These are phyloP conservation scores for Triticum turgidum DNA, from an alignment of 176 grass and related monocot species.

Conservation along the genomic window DNA sequence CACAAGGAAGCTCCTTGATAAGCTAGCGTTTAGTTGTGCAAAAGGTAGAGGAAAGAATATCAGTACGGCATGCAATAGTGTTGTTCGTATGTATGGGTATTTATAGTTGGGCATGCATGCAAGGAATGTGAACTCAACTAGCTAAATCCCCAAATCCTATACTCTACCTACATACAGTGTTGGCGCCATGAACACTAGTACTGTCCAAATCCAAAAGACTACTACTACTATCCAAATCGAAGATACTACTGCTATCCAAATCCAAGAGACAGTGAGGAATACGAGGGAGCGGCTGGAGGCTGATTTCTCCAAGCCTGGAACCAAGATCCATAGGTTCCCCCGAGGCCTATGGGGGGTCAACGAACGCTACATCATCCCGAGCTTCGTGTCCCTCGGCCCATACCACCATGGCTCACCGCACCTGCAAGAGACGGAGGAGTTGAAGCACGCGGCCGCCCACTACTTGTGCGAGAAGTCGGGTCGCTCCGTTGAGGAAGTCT, in stretches of 20 bases:
- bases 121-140: no score
- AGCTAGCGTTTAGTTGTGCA: no score
- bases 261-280: background rate
- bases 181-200: no score
- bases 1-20: no score
- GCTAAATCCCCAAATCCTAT: no score
- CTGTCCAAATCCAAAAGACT: no score
- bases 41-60: no score
- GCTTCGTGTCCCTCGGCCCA: background rate
- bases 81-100: no score
- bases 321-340: background rate
- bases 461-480: background rate
- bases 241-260: background rate
- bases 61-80: no score
- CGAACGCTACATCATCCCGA: background rate
- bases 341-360: background rate
- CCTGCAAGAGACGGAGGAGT: background rate
- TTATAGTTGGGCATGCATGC: no score
- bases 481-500: background rate
- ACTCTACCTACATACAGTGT: no score
- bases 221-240: no score
- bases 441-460: background rate
- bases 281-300: background rate
- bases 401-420: background rate
- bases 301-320: background rate